Evolutionary conservation across 495 filamentous ascomycete species (phyloP).

Genomic region (Lophium mytilinum): DNA sequence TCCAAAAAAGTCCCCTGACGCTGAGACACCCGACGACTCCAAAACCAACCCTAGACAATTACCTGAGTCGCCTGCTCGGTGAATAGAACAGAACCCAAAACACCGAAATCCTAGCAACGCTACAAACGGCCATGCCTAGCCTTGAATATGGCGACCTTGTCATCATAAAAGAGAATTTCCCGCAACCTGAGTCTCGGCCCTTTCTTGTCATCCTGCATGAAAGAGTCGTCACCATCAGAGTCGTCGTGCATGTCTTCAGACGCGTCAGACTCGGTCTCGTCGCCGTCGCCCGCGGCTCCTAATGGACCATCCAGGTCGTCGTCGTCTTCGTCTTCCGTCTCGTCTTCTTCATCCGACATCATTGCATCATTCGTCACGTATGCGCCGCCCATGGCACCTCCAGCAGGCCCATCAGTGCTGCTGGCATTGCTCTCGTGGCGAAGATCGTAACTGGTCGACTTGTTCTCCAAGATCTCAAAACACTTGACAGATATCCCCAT

Average conservation of each 20-base stretch:
- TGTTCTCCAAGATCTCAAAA: conserved; percentile 76
- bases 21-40: too few species aligned
- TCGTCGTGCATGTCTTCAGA: conserved; percentile 42
- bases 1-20: too few species aligned
- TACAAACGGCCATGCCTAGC: conserved; percentile 66
- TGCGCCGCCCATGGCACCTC: conserved; percentile 2
- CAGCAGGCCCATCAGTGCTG: conserved; percentile 21
- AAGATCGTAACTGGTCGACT: conserved; percentile 39
- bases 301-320: conserved; percentile 32
- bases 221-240: conserved; percentile 40
- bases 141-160: conserved; percentile 78
- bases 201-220: conserved; percentile 38
- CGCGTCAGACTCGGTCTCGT: conserved; percentile 33
- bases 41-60: too few species aligned
- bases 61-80: too few species aligned
- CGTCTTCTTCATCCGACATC: conserved; percentile 45
- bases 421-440: conserved; percentile 11
- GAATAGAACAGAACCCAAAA: too few species aligned
- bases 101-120: neutral
- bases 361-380: conserved; percentile 24
- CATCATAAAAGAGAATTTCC: conserved; percentile 85
- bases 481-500: conserved; percentile 75
- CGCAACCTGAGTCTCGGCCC: conserved; percentile 56
- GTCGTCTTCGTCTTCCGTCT: conserved; percentile 39
- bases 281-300: conserved; percentile 33